Percentiles rank a stretch among this genome's conserved stretches.
These are phyloP conservation scores for Chlorella variabilis DNA, from an alignment of 163 green algal species.

Conservation along the genomic window DNA sequence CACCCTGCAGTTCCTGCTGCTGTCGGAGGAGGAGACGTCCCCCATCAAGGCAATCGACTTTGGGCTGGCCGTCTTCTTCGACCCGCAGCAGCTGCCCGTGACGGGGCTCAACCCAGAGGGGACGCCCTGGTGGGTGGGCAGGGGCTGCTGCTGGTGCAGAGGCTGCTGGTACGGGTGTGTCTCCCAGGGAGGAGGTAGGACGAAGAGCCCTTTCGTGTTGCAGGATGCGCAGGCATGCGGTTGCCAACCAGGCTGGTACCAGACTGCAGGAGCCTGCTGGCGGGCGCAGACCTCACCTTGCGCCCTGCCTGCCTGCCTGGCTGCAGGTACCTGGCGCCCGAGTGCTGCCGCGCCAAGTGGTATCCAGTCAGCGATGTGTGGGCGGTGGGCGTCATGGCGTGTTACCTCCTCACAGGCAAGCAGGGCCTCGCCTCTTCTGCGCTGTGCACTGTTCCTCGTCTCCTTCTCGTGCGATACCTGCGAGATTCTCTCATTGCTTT, in stretches of 20 bases:
- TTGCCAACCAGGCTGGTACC: too few species aligned
- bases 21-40: constrained; percentile 59
- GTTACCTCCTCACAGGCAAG: constrained; percentile 82
- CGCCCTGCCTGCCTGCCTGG: too few species aligned
- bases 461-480: constrained; percentile 79
- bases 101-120: constrained; percentile 75
- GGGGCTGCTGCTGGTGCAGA: background rate
- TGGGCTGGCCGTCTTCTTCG: constrained; percentile 76
- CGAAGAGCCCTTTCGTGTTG: too few species aligned
- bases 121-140: constrained; percentile 69
- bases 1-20: constrained; percentile 86
- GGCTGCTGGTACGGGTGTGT: too few species aligned
- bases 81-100: constrained; percentile 65
- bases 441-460: too few species aligned
- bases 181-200: too few species aligned
- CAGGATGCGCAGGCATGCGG: too few species aligned
- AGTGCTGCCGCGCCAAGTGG: constrained; percentile 71
- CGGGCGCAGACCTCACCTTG: too few species aligned
- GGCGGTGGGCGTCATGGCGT: constrained; percentile 88
- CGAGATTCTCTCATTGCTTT: background rate
- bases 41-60: constrained; percentile 89
- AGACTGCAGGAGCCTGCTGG: too few species aligned
- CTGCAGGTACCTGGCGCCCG: constrained; percentile 48
- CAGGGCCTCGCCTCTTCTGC: too few species aligned
- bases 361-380: constrained; percentile 80